Evolutionary conservation across 2,329 filamentous ascomycete genomes (phyloP).

Genomic region (Fusarium chlamydosporum): DNA sequence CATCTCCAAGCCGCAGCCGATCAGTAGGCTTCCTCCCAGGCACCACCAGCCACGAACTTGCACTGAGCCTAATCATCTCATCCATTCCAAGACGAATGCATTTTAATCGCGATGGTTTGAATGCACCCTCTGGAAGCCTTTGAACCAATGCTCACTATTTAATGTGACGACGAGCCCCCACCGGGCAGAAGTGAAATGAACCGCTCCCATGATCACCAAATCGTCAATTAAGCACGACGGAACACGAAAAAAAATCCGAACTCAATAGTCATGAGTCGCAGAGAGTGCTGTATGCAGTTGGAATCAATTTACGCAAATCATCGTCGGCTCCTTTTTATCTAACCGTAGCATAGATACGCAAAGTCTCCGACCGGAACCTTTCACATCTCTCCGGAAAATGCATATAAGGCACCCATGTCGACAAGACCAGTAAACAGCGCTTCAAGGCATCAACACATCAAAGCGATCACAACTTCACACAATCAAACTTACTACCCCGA

Average conservation of each 20-base stretch:
- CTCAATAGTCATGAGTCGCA: accelerated
- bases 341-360: background rate
- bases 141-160: background rate
- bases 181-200: background rate
- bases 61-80: accelerated
- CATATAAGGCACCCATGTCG: constrained; percentile 23
- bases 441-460: background rate
- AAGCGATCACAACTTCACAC: background rate
- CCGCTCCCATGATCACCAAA: background rate
- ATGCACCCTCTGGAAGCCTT: too few relatives aligned
- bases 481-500: too few relatives aligned
- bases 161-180: too few relatives aligned
- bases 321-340: constrained; percentile 9
- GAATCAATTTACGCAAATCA: background rate
- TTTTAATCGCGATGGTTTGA: too few relatives aligned
- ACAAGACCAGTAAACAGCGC: background rate
- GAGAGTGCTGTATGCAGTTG: accelerated
- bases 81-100: accelerated
- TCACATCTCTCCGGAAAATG: constrained; percentile 20
- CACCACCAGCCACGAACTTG: too few relatives aligned
- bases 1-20: too few relatives aligned
- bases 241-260: accelerated
- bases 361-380: constrained; percentile 50
- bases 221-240: too few relatives aligned
- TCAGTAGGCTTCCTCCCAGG: too few relatives aligned